These are phyloP conservation scores for Rubus idaeus DNA, from an alignment of 306 rosid genomes.

Conservation along the genomic window DNA sequence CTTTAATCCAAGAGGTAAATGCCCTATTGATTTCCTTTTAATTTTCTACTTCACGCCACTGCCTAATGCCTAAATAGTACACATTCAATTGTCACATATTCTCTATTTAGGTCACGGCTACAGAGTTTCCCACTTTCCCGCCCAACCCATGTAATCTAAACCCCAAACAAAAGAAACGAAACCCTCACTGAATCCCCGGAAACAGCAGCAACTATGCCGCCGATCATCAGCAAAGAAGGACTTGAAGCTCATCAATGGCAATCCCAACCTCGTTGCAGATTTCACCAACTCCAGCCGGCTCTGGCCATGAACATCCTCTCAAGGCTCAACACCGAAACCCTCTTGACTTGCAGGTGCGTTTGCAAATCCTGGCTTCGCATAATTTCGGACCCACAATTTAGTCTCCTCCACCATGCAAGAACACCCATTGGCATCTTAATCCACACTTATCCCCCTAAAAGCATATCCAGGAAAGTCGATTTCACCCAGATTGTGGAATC, in stretches of 20 bases:
- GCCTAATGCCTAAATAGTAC: no score
- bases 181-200: not conserved
- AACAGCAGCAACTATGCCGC: not conserved
- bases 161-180: not conserved
- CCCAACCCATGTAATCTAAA: not conserved
- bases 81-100: no score
- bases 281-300: not conserved
- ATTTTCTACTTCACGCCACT: no score
- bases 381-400: constrained; percentile 7
- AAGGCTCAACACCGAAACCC: not conserved
- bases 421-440: constrained; percentile 5
- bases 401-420: not conserved
- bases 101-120: no score
- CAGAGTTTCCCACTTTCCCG: no score
- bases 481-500: not conserved
- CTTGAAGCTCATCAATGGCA: not conserved
- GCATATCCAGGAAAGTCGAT: not conserved
- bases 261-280: not conserved
- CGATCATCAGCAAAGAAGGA: not conserved
- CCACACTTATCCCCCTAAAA: not conserved
- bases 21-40: no score
- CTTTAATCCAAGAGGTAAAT: no score
- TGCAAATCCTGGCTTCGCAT: constrained; percentile 8
- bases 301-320: constrained; percentile 6
- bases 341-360: constrained; percentile 13